Evolutionary conservation across 1,284 basidiomycete species (phyloP).

Genomic region (Marasmius sp.): DNA sequence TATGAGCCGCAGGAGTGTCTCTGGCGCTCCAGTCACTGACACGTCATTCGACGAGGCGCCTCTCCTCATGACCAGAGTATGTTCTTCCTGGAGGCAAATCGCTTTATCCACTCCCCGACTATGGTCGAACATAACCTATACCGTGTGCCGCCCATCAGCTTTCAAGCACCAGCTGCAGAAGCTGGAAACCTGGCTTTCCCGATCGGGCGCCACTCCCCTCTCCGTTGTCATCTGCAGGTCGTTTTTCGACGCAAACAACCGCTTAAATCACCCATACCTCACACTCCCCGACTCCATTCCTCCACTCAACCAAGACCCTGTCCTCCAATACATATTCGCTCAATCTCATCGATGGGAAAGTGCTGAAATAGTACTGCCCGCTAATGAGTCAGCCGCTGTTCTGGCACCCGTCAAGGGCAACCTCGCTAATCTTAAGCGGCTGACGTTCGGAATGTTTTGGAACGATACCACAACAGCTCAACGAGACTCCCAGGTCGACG

Average conservation of each 20-base stretch:
- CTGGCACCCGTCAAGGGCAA: neutral
- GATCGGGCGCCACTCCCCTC: neutral
- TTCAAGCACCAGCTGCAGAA: neutral
- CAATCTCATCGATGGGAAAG: neutral
- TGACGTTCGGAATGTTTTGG: constrained; percentile 1
- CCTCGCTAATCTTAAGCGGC: neutral
- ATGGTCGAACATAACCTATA: neutral
- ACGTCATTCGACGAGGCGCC: neutral
- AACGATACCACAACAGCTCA: neutral
- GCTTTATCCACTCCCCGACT: neutral
- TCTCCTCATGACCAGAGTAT: neutral
- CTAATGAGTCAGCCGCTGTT: neutral
- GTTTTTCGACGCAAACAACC: constrained; percentile 1
- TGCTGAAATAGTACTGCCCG: neutral
- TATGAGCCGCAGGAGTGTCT: neutral
- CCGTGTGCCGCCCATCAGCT: neutral
- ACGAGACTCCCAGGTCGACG: neutral
- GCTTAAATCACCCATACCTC: neutral
- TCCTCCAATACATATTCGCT: neutral
- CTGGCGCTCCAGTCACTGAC: neutral
- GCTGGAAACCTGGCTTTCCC: neutral
- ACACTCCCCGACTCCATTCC: neutral
- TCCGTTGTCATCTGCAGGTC: neutral
- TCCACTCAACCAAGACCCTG: neutral
- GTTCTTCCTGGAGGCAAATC: neutral